Evolutionary conservation across 106 monocot species (phyloP).

Genomic region (Phalaenopsis aphrodite): DNA sequence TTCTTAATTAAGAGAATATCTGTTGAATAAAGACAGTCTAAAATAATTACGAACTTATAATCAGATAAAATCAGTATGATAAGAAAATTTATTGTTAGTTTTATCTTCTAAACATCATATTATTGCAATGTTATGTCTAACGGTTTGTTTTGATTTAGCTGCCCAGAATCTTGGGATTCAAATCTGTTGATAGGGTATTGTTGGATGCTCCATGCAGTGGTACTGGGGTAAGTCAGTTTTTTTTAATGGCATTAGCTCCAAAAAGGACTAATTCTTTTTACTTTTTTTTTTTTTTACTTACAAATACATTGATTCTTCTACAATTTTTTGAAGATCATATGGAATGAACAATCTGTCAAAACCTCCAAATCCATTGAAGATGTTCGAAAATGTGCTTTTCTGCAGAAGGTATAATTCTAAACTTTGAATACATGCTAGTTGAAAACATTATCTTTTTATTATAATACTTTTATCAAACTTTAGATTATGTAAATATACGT

Average conservation of each 20-base stretch:
- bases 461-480: neutral
- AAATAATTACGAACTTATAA: neutral
- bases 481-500: neutral
- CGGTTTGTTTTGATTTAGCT: slow-evolving; percentile 38
- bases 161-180: slow-evolving; percentile 65
- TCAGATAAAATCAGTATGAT: neutral
- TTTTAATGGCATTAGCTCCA: neutral
- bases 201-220: slow-evolving; percentile 98
- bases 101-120: neutral
- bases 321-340: slow-evolving; percentile 56
- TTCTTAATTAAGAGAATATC: neutral
- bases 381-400: slow-evolving; percentile 69
- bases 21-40: neutral
- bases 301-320: slow-evolving; percentile 7
- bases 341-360: slow-evolving; percentile 69
- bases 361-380: slow-evolving; percentile 79
- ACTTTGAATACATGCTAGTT: neutral
- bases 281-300: slow-evolving; percentile 3
- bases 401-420: slow-evolving; percentile 69
- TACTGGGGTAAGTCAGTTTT: slow-evolving; percentile 62
- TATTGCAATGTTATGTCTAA: neutral
- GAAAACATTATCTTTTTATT: neutral
- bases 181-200: slow-evolving; percentile 93
- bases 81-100: neutral
- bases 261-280: neutral